phyloP scores from a whole-genome alignment of 495 filamentous ascomycete species.

The Haplographium delicatum region DNA sequence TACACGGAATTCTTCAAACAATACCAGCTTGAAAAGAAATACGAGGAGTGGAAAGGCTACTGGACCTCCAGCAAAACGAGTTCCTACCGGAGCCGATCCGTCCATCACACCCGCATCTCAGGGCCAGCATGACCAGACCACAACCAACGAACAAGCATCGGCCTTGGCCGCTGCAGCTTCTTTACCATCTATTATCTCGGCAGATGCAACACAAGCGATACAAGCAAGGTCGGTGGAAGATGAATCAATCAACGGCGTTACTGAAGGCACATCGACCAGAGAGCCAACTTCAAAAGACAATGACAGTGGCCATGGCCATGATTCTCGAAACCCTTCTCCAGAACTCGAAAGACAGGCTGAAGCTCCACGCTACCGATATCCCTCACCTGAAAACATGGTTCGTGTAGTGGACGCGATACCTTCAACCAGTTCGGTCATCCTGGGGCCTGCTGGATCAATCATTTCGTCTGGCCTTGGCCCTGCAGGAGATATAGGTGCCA shows the following conservation, averaged over 20 bases:
- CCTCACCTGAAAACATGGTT: slow-evolving; percentile 5
- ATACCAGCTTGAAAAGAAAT: background rate
- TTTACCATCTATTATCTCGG: no score
- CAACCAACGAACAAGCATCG: no score
- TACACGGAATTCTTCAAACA: background rate
- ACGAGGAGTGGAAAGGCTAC: slow-evolving; percentile 1
- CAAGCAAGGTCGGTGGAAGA: no score
- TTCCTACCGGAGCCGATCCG: background rate
- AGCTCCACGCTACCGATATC: slow-evolving; percentile 7
- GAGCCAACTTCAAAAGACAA: no score
- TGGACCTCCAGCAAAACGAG: background rate
- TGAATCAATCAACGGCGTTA: no score
- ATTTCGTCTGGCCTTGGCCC: background rate
- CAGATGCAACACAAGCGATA: no score
- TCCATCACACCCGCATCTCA: background rate
- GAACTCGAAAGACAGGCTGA: background rate
- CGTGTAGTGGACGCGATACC: background rate
- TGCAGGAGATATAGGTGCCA: slow-evolving; percentile 7
- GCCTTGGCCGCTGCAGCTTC: no score
- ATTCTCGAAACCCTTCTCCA: background rate
- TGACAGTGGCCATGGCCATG: no score
- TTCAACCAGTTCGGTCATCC: background rate
- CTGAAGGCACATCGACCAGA: no score
- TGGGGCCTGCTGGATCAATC: slow-evolving; percentile 11
- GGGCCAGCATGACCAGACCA: no score